Base-by-base conservation (phyloP, 2,329 filamentous ascomycete genomes). In the Colletotrichum tofieldiae region DNA sequence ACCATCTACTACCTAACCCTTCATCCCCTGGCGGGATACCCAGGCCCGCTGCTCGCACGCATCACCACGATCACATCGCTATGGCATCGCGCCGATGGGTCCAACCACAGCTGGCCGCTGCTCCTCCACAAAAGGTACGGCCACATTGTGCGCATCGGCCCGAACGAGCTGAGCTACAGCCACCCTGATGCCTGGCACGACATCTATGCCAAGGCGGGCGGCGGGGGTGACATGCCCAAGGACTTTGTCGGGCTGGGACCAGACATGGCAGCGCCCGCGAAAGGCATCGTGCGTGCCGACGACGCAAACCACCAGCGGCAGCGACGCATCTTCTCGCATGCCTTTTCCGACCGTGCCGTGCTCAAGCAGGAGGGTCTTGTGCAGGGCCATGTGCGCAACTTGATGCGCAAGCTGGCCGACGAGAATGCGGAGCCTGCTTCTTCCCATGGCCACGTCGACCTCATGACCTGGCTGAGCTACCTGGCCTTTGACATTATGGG, bases 401-500 rank as follows among this genome's bases (percentile, higher is more conserved):
- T 65, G 62, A 73, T 74, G 70, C 20, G 45, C 54, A 69, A 73
- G 61, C 63, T 74, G 11, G 70, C 65, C 4, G 71, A 59, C 16
- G 37, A 37, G 43, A 41, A 72, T 29, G 47, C 43, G 18, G 52
- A 64, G 43, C 58, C 65, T 47, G 52, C 52, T 41, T 18, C 18
- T 43, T 37, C 67, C 4, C n/a, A 23, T 52, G 65, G 65, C 29
- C 37, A 29, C 16, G 74, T 80, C 26, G 74, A 81, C 45, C 67
- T 77, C 29, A 65, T 81, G 32, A 74, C 77, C 51, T 41, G 73
- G 20, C 58, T 69, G 7, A 77, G 76, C 58, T 79, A 65, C 52
- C 71, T 75, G 23, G 78, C 79, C 1, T 81, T 81, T 58, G 79
- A 81, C 62, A 73, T 81, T 29, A 78, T 81, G 49, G 78, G 78